Evolutionary conservation across 2,329 filamentous ascomycete species (phyloP).

Genomic region (Stagonosporopsis rhizophila): DNA sequence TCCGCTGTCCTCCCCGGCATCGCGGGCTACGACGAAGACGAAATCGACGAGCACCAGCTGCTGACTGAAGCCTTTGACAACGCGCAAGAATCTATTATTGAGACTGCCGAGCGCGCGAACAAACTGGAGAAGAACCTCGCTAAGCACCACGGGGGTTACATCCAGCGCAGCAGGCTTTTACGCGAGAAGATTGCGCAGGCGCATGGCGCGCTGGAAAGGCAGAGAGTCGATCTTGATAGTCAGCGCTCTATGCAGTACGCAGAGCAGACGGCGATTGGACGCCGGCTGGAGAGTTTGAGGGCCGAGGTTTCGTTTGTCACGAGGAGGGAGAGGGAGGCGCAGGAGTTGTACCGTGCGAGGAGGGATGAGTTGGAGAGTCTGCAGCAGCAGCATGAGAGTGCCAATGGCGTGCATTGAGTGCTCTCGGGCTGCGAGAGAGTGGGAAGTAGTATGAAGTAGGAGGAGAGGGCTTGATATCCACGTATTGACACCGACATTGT

Average conservation of each 20-base stretch:
- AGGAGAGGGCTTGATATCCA: constrained; percentile 2
- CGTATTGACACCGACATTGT: not conserved
- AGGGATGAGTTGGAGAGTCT: constrained; percentile 79
- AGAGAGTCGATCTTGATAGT: constrained; percentile 72
- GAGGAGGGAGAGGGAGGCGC: constrained; percentile 84
- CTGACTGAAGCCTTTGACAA: constrained; percentile 77
- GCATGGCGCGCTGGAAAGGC: constrained; percentile 75
- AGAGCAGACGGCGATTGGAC: constrained; percentile 77
- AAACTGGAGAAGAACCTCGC: constrained; percentile 94
- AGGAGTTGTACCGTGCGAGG: constrained; percentile 79
- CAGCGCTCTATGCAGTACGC: constrained; percentile 78
- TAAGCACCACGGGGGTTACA: constrained; percentile 87
- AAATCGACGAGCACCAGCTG: constrained; percentile 70
- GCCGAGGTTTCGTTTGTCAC: constrained; percentile 85
- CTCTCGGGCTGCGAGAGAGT: not conserved
- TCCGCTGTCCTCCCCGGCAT: constrained; percentile 73
- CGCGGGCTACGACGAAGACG: constrained; percentile 79
- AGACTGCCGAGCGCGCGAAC: constrained; percentile 78
- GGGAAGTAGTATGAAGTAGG: not conserved
- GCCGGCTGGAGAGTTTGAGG: constrained; percentile 75
- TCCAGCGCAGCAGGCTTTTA: constrained; percentile 81
- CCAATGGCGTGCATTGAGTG: constrained; percentile 47
- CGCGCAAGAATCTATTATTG: constrained; percentile 75
- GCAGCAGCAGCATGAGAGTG: constrained; percentile 34
- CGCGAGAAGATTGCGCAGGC: constrained; percentile 80